Evolutionary conservation across 805 yeast genomes (phyloP).

Genomic region (Pichia manshurica): DNA sequence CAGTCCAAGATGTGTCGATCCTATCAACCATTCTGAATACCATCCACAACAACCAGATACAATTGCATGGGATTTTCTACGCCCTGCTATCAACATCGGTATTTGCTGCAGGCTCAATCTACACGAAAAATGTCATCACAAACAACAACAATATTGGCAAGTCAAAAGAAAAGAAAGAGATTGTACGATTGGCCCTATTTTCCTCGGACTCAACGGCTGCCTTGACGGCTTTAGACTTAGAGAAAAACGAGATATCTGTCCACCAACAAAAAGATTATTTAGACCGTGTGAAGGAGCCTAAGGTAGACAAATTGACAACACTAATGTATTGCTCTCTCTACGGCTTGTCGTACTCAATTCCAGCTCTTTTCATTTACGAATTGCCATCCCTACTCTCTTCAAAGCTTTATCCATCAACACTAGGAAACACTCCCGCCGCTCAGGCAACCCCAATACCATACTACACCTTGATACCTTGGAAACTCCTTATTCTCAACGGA

Average conservation of each 20-base stretch:
- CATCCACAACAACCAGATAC: not conserved
- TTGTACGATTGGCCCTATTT: slow-evolving; percentile 5
- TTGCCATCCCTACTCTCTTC: slow-evolving; percentile 29
- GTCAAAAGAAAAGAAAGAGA: slow-evolving; percentile 6
- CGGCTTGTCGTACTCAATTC: slow-evolving; percentile 67
- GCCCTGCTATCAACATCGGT: slow-evolving; percentile 66
- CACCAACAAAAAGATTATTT: not conserved
- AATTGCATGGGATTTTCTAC: slow-evolving; percentile 49
- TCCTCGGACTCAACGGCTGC: not conserved
- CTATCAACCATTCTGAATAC: not conserved
- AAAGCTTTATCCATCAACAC: slow-evolving; percentile 8
- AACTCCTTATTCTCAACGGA: slow-evolving; percentile 57
- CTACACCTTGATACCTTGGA: slow-evolving; percentile 35
- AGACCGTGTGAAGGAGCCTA: slow-evolving; percentile 5
- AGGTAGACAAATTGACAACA: slow-evolving; percentile 75
- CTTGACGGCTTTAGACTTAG: slow-evolving; percentile 7
- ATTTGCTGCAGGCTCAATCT: slow-evolving; percentile 82
- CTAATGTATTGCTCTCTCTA: slow-evolving; percentile 70
- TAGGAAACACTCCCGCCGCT: slow-evolving; percentile 8
- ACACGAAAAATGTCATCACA: slow-evolving; percentile 77
- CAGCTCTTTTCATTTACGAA: slow-evolving; percentile 67
- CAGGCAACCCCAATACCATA: slow-evolving; percentile 10
- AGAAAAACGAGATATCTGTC: slow-evolving; percentile 2
- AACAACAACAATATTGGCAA: slow-evolving; percentile 11
- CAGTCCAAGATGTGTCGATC: no score